A percentile compares a stretch with the other conserved stretches of the same genome.
These are phyloP conservation scores for Alternaria ethzedia DNA, from an alignment of 2,329 filamentous ascomycete genomes.

Conservation along the genomic window DNA sequence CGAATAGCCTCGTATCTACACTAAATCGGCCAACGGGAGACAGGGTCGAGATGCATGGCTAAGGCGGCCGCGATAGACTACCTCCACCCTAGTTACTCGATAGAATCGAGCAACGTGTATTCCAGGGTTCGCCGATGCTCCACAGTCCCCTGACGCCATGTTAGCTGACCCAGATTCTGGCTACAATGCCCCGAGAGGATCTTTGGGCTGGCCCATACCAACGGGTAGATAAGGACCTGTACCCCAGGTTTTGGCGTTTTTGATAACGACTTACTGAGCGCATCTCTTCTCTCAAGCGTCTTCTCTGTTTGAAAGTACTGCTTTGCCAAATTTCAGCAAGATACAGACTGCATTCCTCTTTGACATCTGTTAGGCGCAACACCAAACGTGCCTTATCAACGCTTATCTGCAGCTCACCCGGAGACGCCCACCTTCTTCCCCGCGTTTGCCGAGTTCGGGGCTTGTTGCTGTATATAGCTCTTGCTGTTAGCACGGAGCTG, in stretches of 20 bases:
- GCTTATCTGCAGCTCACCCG: constrained; percentile 40
- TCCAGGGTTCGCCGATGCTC: constrained; percentile 21
- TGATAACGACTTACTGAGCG: constrained; percentile 7
- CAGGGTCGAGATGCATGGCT: constrained; percentile 23
- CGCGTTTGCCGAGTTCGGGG: constrained; percentile 30
- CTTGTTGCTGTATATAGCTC: constrained; percentile 29
- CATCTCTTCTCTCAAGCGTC: constrained; percentile 4
- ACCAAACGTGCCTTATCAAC: constrained; percentile 39
- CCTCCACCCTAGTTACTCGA: constrained; percentile 20
- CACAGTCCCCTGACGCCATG: constrained; percentile 27
- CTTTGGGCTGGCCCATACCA: constrained; percentile 20
- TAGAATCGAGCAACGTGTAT: constrained; percentile 45
- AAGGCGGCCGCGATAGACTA: constrained; percentile 37
- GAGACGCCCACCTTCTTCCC: constrained; percentile 23
- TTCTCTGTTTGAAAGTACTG: neutral
- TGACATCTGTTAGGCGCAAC: constrained; percentile 12
- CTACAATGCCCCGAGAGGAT: constrained; percentile 12
- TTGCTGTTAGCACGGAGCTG: constrained; percentile 12
- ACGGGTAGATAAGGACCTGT: constrained; percentile 43
- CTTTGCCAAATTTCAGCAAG: neutral
- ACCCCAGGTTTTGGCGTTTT: constrained; percentile 44
- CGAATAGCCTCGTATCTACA: constrained; percentile 10
- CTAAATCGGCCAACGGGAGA: constrained; percentile 20
- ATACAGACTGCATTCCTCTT: constrained; percentile 10
- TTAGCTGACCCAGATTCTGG: constrained; percentile 18